phyloP scores from a whole-genome alignment of 2,329 filamentous ascomycete species.

The Monascus ruber region DNA sequence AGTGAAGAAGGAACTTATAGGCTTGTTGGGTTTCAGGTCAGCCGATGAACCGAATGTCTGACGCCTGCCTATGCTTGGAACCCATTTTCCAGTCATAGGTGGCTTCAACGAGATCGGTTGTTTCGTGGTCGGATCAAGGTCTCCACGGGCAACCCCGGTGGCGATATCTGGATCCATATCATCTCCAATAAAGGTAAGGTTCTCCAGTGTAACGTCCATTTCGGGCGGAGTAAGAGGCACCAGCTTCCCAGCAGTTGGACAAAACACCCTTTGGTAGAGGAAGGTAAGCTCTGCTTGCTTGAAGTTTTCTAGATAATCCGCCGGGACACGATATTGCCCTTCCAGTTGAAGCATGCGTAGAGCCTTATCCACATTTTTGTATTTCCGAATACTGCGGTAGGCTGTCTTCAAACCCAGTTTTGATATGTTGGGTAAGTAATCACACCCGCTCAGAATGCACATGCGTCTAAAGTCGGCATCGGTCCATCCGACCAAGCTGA shows the following conservation, averaged over 20 bases:
- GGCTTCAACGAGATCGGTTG: slow-evolving; percentile 39
- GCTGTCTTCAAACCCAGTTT: slow-evolving; percentile 89
- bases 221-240: slow-evolving; percentile 64
- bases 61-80: slow-evolving; percentile 24
- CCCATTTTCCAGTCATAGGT: slow-evolving; percentile 18
- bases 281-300: slow-evolving; percentile 85
- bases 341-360: slow-evolving; percentile 80
- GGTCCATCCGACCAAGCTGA: slow-evolving; percentile 84
- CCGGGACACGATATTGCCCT: slow-evolving; percentile 68
- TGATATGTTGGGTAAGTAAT: slow-evolving; percentile 79
- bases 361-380: slow-evolving; percentile 75
- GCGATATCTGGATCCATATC: slow-evolving; percentile 60
- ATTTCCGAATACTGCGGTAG: slow-evolving; percentile 76
- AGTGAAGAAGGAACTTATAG: slow-evolving; percentile 56
- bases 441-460: slow-evolving; percentile 93
- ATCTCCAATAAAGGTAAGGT: slow-evolving; percentile 72
- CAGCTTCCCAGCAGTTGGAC: slow-evolving; percentile 57
- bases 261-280: slow-evolving; percentile 88
- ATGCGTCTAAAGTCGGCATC: slow-evolving; percentile 85
- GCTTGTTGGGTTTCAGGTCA: slow-evolving; percentile 47
- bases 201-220: slow-evolving; percentile 50
- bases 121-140: slow-evolving; percentile 86
- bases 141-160: slow-evolving; percentile 62
- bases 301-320: slow-evolving; percentile 71
- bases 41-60: slow-evolving; percentile 33